A percentile compares a stretch with the other conserved stretches of the same genome.
Evolutionary conservation across 106 monocot genomes (phyloP).

Genomic region (Dendrobium catenatum): DNA sequence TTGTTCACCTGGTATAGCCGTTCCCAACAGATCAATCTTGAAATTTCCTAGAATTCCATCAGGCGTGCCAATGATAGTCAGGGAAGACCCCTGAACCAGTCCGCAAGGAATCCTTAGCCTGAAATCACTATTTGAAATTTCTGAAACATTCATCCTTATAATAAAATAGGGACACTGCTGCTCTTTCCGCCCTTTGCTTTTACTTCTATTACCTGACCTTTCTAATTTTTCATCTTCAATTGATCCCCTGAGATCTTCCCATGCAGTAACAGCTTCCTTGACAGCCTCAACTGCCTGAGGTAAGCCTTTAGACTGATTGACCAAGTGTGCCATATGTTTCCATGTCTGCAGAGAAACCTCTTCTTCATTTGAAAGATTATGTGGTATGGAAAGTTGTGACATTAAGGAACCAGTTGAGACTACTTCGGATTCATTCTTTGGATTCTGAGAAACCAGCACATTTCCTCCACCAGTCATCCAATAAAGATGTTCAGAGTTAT

Average conservation of each 20-base stretch:
- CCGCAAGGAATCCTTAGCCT: constrained; percentile 90
- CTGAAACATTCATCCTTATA: constrained; percentile 71
- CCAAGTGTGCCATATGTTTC: constrained; percentile 52
- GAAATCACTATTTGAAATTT: constrained; percentile 25
- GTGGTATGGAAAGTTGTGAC: constrained; percentile 23
- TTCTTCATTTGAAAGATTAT: constrained; percentile 58
- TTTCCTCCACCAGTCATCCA: constrained; percentile 24
- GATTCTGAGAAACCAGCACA: constrained; percentile 27
- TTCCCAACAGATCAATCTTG: constrained; percentile 62
- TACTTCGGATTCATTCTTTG: constrained; percentile 36
- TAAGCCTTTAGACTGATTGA: constrained; percentile 33
- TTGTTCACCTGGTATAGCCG: constrained; percentile 75
- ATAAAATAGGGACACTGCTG: constrained; percentile 92
- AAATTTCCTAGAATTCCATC: constrained; percentile 75
- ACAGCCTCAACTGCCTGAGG: constrained; percentile 74
- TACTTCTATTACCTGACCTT: constrained; percentile 31
- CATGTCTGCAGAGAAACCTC: constrained; percentile 56
- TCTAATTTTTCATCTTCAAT: constrained; percentile 43
- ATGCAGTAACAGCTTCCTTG: constrained; percentile 65
- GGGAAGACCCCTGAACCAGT: constrained; percentile 81
- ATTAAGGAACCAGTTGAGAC: constrained; percentile 37
- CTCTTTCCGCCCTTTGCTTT: constrained; percentile 27
- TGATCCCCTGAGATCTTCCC: constrained; percentile 59
- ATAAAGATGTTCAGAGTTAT: constrained; percentile 38
- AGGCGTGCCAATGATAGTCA: constrained; percentile 86